phyloP scores from a whole-genome alignment of 169 alveolate genomes.

The Cryptosporidium baileyi region DNA sequence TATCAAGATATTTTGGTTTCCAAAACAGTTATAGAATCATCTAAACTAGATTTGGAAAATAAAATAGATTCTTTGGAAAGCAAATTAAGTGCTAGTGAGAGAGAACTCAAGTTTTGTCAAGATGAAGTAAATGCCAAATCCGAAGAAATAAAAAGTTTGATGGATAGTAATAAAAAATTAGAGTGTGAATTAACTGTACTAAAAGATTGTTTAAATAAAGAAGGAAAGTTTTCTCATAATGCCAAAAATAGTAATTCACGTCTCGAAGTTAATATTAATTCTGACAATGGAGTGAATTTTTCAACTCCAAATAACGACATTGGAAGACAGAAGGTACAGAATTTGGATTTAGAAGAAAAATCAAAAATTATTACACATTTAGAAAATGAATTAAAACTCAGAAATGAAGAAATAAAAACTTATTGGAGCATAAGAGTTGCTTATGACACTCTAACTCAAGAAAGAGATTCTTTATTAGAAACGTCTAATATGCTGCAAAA shows the following conservation, averaged over 20 bases:
- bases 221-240: neutral
- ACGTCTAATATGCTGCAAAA: constrained; percentile 19
- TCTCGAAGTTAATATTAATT: neutral
- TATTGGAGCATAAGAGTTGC: constrained; percentile 70
- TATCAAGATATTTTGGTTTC: constrained; percentile 65
- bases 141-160: neutral
- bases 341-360: constrained; percentile 36
- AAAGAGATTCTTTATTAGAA: constrained; percentile 56
- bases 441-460: constrained; percentile 60
- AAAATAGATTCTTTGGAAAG: constrained; percentile 35
- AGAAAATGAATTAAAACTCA: constrained; percentile 38
- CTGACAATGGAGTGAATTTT: neutral
- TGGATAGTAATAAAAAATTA: constrained; percentile 6
- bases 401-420: constrained; percentile 58
- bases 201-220: constrained; percentile 47
- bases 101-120: constrained; percentile 44
- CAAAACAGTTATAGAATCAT: constrained; percentile 49
- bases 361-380: constrained; percentile 53
- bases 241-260: neutral
- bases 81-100: constrained; percentile 40
- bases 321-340: neutral
- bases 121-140: constrained; percentile 37
- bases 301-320: neutral
- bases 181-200: constrained; percentile 36
- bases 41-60: constrained; percentile 39